These are phyloP conservation scores for Huntiella omanensis DNA, from an alignment of 2,329 filamentous ascomycete species.

Conservation along the genomic window DNA sequence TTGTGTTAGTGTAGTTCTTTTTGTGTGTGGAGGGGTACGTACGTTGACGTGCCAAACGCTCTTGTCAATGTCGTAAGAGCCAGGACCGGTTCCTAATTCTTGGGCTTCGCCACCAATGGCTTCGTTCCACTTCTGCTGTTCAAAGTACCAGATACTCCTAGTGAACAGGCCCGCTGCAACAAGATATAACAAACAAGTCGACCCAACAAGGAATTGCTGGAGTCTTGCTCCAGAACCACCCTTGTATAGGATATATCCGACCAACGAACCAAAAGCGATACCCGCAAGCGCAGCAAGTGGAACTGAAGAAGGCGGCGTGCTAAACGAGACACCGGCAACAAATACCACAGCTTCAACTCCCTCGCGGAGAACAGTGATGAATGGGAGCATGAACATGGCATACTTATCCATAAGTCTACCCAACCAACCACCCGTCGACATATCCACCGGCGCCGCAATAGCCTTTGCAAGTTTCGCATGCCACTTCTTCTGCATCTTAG, in stretches of 20 bases:
- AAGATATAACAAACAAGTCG: conserved; percentile 69
- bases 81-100: conserved; percentile 38
- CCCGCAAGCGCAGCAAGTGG: conserved; percentile 61
- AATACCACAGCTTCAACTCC: conserved; percentile 71
- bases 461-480: conserved; percentile 59
- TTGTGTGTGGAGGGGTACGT: conserved; percentile 19
- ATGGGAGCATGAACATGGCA: conserved; percentile 70
- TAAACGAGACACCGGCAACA: conserved; percentile 64
- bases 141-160: conserved; percentile 54
- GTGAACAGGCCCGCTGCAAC: conserved; percentile 71
- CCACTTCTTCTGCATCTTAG: conserved; percentile 77
- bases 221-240: conserved; percentile 24
- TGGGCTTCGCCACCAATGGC: conserved; percentile 38
- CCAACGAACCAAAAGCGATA: conserved; percentile 41
- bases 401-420: conserved; percentile 58
- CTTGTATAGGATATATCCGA: conserved; percentile 63
- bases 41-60: conserved; percentile 72
- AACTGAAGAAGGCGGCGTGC: conserved; percentile 54
- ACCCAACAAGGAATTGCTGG: conserved; percentile 63
- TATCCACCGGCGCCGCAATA: conserved; percentile 32
- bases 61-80: conserved; percentile 60
- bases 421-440: conserved; percentile 31
- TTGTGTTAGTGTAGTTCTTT: conserved; percentile 3
- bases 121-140: conserved; percentile 50
- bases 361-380: conserved; percentile 72